These are phyloP conservation scores for Phlebiopsis flavidoalba DNA, from an alignment of 768 basidiomycete genomes.

Conservation along the genomic window DNA sequence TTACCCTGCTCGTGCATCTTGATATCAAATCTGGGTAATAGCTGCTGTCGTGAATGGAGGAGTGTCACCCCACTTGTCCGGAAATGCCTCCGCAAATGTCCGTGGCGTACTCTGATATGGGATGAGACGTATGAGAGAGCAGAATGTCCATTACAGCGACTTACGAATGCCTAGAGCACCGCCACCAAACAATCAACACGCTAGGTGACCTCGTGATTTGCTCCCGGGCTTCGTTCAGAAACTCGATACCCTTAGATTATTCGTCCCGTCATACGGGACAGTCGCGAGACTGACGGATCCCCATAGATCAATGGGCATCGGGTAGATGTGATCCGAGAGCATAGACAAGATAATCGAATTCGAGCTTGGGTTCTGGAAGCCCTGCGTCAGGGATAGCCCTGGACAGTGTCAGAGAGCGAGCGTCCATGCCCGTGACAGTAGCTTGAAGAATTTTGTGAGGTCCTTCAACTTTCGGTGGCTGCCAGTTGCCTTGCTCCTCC, in stretches of 20 bases:
- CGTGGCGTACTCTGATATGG: conserved; percentile 51
- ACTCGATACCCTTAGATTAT: conserved; percentile 43
- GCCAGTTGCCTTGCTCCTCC: not conserved
- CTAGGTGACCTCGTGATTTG: conserved; percentile 40
- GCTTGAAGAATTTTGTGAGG: conserved; percentile 38
- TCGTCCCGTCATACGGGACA: conserved; percentile 29
- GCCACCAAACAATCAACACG: conserved; percentile 63
- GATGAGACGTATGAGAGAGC: not conserved
- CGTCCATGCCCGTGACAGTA: conserved; percentile 34
- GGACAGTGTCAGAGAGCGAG: conserved; percentile 38
- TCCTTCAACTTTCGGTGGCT: conserved; percentile 9
- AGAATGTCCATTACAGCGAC: conserved; percentile 18
- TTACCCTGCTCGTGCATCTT: conserved; percentile 47
- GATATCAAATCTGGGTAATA: conserved; percentile 49
- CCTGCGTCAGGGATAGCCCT: conserved; percentile 42
- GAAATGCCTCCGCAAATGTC: conserved; percentile 56
- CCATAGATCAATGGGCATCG: conserved; percentile 51
- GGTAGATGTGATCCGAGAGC: conserved; percentile 57
- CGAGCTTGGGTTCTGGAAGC: conserved; percentile 28
- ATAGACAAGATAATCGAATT: conserved; percentile 54
- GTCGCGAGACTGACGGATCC: conserved; percentile 8
- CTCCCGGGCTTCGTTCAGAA: conserved; percentile 45
- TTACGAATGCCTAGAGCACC: conserved; percentile 69
- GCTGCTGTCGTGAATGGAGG: conserved; percentile 48
- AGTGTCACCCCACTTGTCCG: conserved; percentile 50